Evolutionary conservation across 371 early-diverging fungal species (phyloP), one percentile per base, ranked within the genome.

Genomic region (Apophysomyces trapeziformis): DNA sequence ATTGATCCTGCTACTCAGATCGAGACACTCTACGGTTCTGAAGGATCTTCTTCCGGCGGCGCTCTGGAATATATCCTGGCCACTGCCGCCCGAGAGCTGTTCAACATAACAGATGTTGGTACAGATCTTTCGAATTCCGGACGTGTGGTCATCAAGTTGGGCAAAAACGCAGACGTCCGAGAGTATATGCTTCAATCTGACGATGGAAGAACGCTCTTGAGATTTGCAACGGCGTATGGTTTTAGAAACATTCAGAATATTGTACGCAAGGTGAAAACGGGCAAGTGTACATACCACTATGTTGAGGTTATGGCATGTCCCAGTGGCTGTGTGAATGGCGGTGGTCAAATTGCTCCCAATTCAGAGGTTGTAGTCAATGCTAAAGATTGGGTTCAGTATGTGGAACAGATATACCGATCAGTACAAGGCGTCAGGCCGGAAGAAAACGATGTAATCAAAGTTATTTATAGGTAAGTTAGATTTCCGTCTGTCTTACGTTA

Each of bases 271-370:
- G 77, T 92, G 58, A 93, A 93, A 64, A 83, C 82, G 1, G 86
- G 88, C 37, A 85, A 87, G 57, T 82, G 85, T 18, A 75, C 74
- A 1, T 95, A 92, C 73, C 91, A 97, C 69, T 99, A 90, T 71
- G 92, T 97, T 1, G 98, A 99, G 71, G 94, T 99, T n/a, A 95
- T 95, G 96, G 97, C 97, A 7, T 96, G 97, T 74, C 97, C 97
- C 47, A 95, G 93, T 44, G 85, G 89, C 7, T 96, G 97, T 79
- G 90, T 93, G 63, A 95, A 95, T 71, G 97, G 97, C 9, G 97
- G 96, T 36, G 97, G 97, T 5, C 96, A 96, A 70, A 66, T 92
- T 32, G 60, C 72, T 0, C 68, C 75, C n/a, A 78, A 84, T 47
- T 69, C 80, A 26, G 77, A 69, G 47, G 72, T 69, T 4, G 78